Conservation (phyloP, 441 rosid species). For the Jatropha multifida region DNA sequence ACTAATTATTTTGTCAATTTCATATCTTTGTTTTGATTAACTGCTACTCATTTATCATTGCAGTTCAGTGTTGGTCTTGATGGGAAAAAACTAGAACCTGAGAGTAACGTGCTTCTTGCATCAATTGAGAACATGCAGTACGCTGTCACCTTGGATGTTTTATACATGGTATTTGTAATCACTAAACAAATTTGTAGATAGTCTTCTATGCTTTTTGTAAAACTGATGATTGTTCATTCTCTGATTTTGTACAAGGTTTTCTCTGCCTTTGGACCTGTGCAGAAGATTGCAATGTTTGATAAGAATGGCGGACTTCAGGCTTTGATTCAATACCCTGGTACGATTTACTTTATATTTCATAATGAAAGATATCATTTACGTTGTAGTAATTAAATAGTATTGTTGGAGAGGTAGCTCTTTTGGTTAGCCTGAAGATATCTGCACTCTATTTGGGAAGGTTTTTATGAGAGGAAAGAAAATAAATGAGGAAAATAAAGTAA, state of each 20-base stretch:
- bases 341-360: background rate
- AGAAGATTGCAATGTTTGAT: conserved; percentile 99
- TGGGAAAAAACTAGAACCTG: conserved; percentile 95
- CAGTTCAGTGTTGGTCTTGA: conserved; percentile 79
- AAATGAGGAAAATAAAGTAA: no score
- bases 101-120: conserved; percentile 98
- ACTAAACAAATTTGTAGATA: background rate
- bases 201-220: background rate
- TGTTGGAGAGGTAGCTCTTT: background rate
- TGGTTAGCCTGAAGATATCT: background rate
- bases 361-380: background rate
- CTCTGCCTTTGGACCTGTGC: conserved; percentile 89
- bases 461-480: no score
- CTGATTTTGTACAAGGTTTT: conserved; percentile 58
- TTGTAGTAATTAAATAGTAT: no score
- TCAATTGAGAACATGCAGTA: conserved; percentile 99
- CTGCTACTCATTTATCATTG: conserved; percentile 19
- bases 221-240: conserved; percentile 8
- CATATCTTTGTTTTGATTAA: background rate
- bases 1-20: background rate
- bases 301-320: conserved; percentile 97
- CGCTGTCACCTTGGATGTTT: conserved; percentile 94
- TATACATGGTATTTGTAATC: conserved; percentile 67
- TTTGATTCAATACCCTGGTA: conserved; percentile 92
- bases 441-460: no score